A percentile compares a stretch with the other conserved stretches of the same genome.
Evolutionary conservation across 768 basidiomycete genomes (phyloP).

Genomic region (Epithele typhae): DNA sequence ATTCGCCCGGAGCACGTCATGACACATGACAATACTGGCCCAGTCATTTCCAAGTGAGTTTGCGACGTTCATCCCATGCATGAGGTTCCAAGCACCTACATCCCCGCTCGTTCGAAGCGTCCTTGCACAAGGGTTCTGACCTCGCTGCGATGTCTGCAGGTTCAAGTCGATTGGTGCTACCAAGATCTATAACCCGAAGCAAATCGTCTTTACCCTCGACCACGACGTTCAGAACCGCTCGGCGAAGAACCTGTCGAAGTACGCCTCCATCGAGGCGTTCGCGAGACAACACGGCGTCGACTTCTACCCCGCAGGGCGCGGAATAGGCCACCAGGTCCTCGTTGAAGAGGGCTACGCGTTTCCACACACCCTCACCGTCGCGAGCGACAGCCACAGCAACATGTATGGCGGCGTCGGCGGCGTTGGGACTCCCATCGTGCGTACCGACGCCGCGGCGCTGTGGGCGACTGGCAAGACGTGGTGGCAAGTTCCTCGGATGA

Average conservation of each 20-base stretch:
- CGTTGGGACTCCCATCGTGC: conserved; percentile 94
- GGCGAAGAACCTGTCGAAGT: conserved; percentile 86
- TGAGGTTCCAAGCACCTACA: too few relatives aligned
- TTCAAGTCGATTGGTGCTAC: conserved; percentile 95
- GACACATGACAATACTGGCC: conserved; percentile 98
- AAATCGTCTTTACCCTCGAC: conserved; percentile 94
- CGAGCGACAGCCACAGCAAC: conserved; percentile 94
- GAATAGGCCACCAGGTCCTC: conserved; percentile 96
- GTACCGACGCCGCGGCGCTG: conserved; percentile 90
- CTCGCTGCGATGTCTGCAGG: conserved; percentile 34
- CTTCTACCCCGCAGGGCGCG: conserved; percentile 96
- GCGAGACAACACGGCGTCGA: conserved; percentile 82
- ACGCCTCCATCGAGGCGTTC: conserved; percentile 87
- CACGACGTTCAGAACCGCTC: conserved; percentile 98
- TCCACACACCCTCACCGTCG: conserved; percentile 92
- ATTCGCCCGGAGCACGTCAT: conserved; percentile 97
- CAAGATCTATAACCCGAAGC: conserved; percentile 70
- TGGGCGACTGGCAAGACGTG: conserved; percentile 99
- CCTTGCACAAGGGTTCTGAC: too few relatives aligned
- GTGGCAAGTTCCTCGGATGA: conserved; percentile 99
- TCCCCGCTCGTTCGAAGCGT: too few relatives aligned
- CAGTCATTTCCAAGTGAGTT: conserved; percentile 92
- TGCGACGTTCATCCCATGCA: too few relatives aligned
- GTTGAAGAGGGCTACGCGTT: conserved; percentile 99
- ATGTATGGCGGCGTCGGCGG: conserved; percentile 99